Conservation (phyloP, 805 yeast species). For the Nakazawaea molendinolei region DNA sequence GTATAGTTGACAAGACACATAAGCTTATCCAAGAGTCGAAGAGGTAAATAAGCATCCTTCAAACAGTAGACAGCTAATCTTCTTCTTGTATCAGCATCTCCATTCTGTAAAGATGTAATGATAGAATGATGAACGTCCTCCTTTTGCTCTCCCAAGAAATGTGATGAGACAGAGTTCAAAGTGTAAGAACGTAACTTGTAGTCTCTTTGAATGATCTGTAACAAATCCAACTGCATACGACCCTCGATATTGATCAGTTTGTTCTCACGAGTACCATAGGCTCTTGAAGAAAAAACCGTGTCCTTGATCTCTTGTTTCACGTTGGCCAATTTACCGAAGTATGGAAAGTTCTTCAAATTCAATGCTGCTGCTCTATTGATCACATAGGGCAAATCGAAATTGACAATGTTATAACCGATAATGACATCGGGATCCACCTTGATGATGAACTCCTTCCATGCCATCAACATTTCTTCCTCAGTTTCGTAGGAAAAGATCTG, state of each 20-base stretch:
- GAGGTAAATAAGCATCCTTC: constrained; percentile 90
- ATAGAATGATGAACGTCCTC: constrained; percentile 98
- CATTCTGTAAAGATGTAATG: constrained; percentile 90
- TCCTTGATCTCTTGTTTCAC: constrained; percentile 76
- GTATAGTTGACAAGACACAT: constrained; percentile 97
- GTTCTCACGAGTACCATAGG: constrained; percentile 93
- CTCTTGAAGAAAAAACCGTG: constrained; percentile 83
- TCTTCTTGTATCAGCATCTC: constrained; percentile 86
- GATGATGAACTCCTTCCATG: constrained; percentile 83
- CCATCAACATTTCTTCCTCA: constrained; percentile 76
- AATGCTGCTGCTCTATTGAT: constrained; percentile 81
- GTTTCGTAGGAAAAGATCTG: constrained; percentile 70
- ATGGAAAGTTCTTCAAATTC: constrained; percentile 63
- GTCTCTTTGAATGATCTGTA: constrained; percentile 91
- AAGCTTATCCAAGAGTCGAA: constrained; percentile 80
- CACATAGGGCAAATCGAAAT: constrained; percentile 91
- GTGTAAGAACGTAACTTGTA: constrained; percentile 93
- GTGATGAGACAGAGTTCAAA: constrained; percentile 89
- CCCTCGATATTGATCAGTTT: constrained; percentile 92
- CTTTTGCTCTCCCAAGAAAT: constrained; percentile 89
- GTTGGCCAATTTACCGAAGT: constrained; percentile 67
- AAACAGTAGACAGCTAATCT: constrained; percentile 95
- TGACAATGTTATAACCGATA: constrained; percentile 91
- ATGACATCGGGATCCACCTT: constrained; percentile 92
- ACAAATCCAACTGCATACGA: constrained; percentile 86